Base-by-base conservation (phyloP, 257 asterid species). In the Solanum peruvianum region DNA sequence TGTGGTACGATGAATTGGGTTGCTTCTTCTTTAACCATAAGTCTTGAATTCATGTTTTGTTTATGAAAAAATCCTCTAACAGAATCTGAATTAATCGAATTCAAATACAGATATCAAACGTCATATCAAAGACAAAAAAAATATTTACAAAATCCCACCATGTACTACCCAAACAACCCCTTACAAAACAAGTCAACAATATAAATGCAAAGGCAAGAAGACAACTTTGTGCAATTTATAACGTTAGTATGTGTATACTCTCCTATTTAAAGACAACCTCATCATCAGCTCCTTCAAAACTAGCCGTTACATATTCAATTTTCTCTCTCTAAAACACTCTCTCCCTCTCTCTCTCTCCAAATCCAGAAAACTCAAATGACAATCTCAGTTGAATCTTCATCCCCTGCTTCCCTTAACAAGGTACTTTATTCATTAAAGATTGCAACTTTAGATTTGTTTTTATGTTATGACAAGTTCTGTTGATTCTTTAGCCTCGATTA, bases 221-320 rank as follows among this genome's bases (percentile, higher is more conserved):
- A 70, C 80, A 33, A 20, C 5, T 72, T 20, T 23, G n/a, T 25
- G 15, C 47, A 1, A 23, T 88, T 90, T 42, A 80, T 93, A 94
- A 94, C 96, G 96, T 95, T 93, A 87, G 87, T 84, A 67, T n/a
- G 23, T 9, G 78, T 10, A 29, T 3, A 4, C 83, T 42, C 87
- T 12, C 16, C 49, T 84, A 84, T 89, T 87, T 91, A 91, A 89
- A 87, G 62, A 29, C 27, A 88, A 31, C 20, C 71, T 23, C 31
- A 75, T 23, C 31, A 75, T 69, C 20, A 73, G 85, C 75, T 37
- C 45, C 88, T 87, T 23, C 20, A 42, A 60, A 88, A 92, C 92
- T 95, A 96, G 95, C 98, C 99, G 99, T 95, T 96, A 88, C 92
- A 78, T 84, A 66, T 89, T 88, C 90, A 25, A 44, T 86, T 88